Conservation (phyloP, 768 basidiomycete species). For the Boletus rubroflammeus region DNA sequence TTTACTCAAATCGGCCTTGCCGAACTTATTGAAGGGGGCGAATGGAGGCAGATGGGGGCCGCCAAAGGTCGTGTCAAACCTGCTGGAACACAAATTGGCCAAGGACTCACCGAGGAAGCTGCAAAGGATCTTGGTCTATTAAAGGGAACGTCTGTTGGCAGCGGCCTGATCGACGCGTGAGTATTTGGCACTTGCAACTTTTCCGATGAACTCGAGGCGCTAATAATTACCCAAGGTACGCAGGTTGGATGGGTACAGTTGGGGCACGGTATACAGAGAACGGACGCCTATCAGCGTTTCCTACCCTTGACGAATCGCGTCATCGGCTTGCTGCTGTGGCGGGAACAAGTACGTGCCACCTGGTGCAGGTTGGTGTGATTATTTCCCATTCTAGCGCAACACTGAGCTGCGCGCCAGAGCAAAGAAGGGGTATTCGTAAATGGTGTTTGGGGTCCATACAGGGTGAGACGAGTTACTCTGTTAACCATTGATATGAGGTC, state of each 20-base stretch:
- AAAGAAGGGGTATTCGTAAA: conserved; percentile 80
- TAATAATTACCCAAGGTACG: conserved; percentile 50
- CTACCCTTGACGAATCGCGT: conserved; percentile 69
- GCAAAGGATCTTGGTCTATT: conserved; percentile 82
- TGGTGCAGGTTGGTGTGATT: conserved; percentile 64
- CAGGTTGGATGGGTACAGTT: conserved; percentile 96
- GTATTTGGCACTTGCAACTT: conserved; percentile 20
- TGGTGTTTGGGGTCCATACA: conserved; percentile 92
- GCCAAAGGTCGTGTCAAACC: conserved; percentile 62
- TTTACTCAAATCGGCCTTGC: conserved; percentile 80
- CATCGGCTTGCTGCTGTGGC: conserved; percentile 89
- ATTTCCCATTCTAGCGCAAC: background rate
- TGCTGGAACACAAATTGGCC: conserved; percentile 81
- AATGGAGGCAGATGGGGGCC: conserved; percentile 73
- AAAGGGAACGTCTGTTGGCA: conserved; percentile 89
- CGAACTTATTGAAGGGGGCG: conserved; percentile 58
- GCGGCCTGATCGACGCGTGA: conserved; percentile 92
- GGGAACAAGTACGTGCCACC: conserved; percentile 94
- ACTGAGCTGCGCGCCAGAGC: conserved; percentile 46
- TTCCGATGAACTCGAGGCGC: background rate
- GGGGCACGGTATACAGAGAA: conserved; percentile 68
- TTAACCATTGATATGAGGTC: background rate
- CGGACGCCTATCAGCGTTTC: conserved; percentile 49
- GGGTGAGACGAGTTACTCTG: conserved; percentile 36
- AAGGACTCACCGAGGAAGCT: conserved; percentile 71